Evolutionary conservation across 257 asterid genomes (phyloP), one percentile per base, ranked within the genome.

Genomic region (Nemophila menziesii): DNA sequence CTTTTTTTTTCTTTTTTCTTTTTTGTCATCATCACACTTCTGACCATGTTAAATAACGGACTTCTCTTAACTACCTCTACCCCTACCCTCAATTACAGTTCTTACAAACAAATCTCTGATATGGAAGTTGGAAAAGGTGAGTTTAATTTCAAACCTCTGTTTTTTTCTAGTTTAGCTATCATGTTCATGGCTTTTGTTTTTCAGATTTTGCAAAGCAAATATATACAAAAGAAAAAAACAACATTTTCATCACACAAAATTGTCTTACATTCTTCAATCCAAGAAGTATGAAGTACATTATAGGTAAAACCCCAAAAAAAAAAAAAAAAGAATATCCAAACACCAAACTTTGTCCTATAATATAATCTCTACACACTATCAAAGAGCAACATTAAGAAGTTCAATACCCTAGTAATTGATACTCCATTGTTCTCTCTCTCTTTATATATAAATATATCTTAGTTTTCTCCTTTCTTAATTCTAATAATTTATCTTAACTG

Each of bases 311-410:
- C 33, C 20, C 33, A 47, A 27, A 48, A 20, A 37, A 41, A 53
- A 20, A 37, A 41, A 53, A 39, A 50, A 62, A 63, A 49, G 37
- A 55, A 55, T 41, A 45, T 51, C 54, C n/a, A 24, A 63, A 63
- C 52, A 61, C 70, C 74, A 58, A 26, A 53, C 56, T 62, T 56
- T 57, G 72, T 69, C 69, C 63, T 70, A 57, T 26, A 58, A 55
- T 70, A 50, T n/a, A n/a, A n/a, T n/a, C 63, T 68, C 78, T 73
- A 87, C 92, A 75, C 82, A 77, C 66, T 79, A 53, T 51, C 38
- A 52, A 65, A 47, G 59, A 65, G 33, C 62, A 47, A 57, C 72
- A 61, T 64, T 57, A 54, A 74, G 64, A 74, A 62, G 54, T 60
- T 70, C 51, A 58, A 62, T 39, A 23, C 63, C 22, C 43, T 48